A percentile compares a stretch with the other conserved stretches of the same genome.
Conservation (phyloP, 2,329 filamentous ascomycete species). For the Xylariaceae sp. region DNA sequence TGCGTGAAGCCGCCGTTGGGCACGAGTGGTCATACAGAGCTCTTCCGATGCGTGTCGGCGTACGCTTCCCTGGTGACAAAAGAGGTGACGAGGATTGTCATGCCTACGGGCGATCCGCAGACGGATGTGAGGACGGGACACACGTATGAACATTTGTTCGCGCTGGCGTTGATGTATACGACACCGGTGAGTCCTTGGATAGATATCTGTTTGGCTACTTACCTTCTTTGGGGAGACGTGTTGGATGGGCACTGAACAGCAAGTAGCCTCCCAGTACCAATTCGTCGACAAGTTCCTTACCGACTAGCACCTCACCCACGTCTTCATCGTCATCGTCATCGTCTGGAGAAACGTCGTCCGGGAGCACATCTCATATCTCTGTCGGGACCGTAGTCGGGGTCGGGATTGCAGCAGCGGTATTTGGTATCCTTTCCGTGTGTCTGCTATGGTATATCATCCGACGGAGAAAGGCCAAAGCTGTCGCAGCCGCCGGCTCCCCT, state of each 20-base stretch:
- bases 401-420: background rate
- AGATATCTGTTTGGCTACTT: background rate
- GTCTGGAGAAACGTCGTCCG: background rate
- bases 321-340: background rate
- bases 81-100: conserved; percentile 15
- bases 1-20: conserved; percentile 5
- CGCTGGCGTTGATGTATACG: conserved; percentile 21
- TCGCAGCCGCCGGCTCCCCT: background rate
- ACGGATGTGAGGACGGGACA: conserved; percentile 3
- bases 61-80: conserved; percentile 1
- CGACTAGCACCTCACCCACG: background rate
- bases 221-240: background rate
- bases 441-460: background rate
- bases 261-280: conserved; percentile 7
- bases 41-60: conserved; percentile 20
- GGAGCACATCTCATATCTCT: too few relatives aligned
- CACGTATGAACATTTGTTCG: conserved; percentile 15
- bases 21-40: conserved; percentile 6
- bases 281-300: background rate
- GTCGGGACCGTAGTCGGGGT: background rate
- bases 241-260: background rate
- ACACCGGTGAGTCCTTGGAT: conserved; percentile 16
- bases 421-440: background rate
- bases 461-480: background rate
- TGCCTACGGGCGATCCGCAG: conserved; percentile 2